Base-by-base conservation (phyloP, 164 flowering plant genomes). In the Piper betle region DNA sequence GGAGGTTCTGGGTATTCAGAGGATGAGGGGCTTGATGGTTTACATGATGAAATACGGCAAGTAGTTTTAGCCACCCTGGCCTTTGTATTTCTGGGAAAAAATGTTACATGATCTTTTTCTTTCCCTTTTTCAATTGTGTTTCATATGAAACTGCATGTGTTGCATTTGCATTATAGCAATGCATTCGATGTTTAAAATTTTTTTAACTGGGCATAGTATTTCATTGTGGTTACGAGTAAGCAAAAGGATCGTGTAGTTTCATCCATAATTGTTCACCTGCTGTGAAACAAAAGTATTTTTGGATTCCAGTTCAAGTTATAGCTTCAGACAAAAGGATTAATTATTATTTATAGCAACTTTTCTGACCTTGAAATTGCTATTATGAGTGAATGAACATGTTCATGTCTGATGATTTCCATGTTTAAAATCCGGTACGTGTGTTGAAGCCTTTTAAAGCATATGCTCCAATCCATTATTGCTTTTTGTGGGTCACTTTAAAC, bases 61-160 rank as follows among this genome's bases (percentile, higher is more conserved):
- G 91, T 81, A 61, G 25, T 82, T 53, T 69, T 87, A 53, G 97
- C 93, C 56, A 83, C 86, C 38, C 1, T 72, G 50, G 91, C 80
- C 57, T 74, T 91, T 55, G 64, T 84, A 60, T 74, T 82, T 72
- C 55, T 87, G 88, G 97, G 87, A 83, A 63, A 11, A 38, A 39
- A 33, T 7, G 7, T 19, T 17, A 18, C 20, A 18, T 19, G 13
- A 6, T 55, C 33, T 6, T 18, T 18, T 58, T 48, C 13, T 52
- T 52, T 37, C 16, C 40, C 57, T 39, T 39, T 55, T 8, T 54
- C 42, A 19, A 38, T 6, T 55, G 33, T 19, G 19, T 33, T 25
- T 16, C 20, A 55, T 38, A 7, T 55, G 37, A 18, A 33, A 38
- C 6, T 25, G 12, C 33, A 39, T 4, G 4, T 10, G 20, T 18